These are phyloP conservation scores for Xylaria sp. DNA, from an alignment of 2,329 filamentous ascomycete species.

Conservation along the genomic window DNA sequence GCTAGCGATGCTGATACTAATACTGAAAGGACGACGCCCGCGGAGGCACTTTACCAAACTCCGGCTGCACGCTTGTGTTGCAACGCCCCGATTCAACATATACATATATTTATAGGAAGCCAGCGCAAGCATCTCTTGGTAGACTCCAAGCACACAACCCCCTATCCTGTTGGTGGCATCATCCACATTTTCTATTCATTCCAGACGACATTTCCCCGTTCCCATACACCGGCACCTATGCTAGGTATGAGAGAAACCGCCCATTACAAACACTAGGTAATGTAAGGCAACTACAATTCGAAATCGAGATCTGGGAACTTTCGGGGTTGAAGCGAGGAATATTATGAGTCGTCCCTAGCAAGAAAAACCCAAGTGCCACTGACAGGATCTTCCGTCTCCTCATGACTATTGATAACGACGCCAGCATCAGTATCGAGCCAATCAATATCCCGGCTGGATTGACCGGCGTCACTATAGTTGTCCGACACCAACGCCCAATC, in stretches of 20 bases:
- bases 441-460: not conserved
- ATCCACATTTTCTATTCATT: not conserved
- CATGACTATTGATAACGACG: constrained; percentile 19
- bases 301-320: constrained; percentile 41
- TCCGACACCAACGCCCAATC: constrained; percentile 40
- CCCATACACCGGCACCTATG: constrained; percentile 34
- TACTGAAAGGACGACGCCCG: constrained; percentile 9
- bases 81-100: constrained; percentile 2
- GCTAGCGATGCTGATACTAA: constrained; percentile 21
- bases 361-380: constrained; percentile 43
- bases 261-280: constrained; percentile 30
- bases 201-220: not conserved
- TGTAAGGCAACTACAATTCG: constrained; percentile 23
- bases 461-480: constrained; percentile 6
- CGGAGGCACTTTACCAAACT: constrained; percentile 1
- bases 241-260: constrained; percentile 42
- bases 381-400: constrained; percentile 23
- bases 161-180: constrained; percentile 1
- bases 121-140: constrained; percentile 37
- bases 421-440: constrained; percentile 1
- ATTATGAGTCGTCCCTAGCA: constrained; percentile 46
- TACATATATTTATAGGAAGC: constrained; percentile 23
- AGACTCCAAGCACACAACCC: constrained; percentile 40
- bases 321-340: constrained; percentile 32
- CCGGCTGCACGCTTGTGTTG: not conserved